Percentiles rank a stretch among this genome's conserved stretches.
phyloP scores from a whole-genome alignment of 2,329 filamentous ascomycete genomes.

The Aspergillus sp. region DNA sequence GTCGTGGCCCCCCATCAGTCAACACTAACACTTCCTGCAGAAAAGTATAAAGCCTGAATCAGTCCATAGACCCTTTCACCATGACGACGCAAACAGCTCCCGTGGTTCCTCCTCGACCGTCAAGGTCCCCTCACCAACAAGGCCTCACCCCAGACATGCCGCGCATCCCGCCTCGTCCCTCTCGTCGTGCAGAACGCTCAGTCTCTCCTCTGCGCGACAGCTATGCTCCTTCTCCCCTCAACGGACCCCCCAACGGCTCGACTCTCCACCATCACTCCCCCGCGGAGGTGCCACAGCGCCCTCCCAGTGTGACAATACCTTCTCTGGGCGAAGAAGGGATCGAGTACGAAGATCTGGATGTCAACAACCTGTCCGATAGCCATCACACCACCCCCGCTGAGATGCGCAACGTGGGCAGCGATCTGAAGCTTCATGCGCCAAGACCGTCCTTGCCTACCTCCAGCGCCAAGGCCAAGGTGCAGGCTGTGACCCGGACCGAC shows the following conservation, averaged over 20 bases:
- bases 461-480: conserved; percentile 79
- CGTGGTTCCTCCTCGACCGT: conserved; percentile 61
- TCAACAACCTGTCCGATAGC: conserved; percentile 43
- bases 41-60: background rate
- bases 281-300: conserved; percentile 50
- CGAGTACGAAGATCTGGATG: conserved; percentile 71
- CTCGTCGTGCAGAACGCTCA: conserved; percentile 67
- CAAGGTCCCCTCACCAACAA: conserved; percentile 51
- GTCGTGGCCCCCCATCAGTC: background rate
- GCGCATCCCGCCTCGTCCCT: conserved; percentile 74
- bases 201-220: conserved; percentile 73
- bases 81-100: conserved; percentile 50
- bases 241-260: conserved; percentile 57
- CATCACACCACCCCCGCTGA: conserved; percentile 59
- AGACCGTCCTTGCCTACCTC: conserved; percentile 78
- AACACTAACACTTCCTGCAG: background rate
- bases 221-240: conserved; percentile 82
- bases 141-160: conserved; percentile 55
- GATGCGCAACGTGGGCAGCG: conserved; percentile 73
- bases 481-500: conserved; percentile 83
- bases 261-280: conserved; percentile 31
- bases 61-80: conserved; percentile 8
- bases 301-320: conserved; percentile 76
- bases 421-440: conserved; percentile 83
- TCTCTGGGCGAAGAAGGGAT: conserved; percentile 84